Conservation (phyloP, 73 alveolate genomes). For the Durusdinium trenchii region DNA sequence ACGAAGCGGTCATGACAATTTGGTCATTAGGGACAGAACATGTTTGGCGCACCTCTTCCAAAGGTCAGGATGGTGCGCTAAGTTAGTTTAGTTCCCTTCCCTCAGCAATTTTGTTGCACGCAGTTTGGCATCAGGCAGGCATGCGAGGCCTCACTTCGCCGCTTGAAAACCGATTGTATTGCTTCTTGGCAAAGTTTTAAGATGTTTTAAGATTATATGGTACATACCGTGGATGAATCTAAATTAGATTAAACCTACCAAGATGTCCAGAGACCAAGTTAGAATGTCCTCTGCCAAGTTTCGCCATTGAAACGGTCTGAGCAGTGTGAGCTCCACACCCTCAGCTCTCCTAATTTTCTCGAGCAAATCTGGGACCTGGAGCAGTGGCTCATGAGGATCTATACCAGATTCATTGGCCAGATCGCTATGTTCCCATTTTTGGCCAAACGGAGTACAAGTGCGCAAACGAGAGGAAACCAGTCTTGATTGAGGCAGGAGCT, state of each 20-base stretch:
- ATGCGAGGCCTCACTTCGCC: constrained; percentile 95
- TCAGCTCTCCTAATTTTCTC: too few species aligned
- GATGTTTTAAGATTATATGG: not conserved
- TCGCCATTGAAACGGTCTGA: too few species aligned
- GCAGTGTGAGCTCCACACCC: too few species aligned
- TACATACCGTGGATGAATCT: too few species aligned
- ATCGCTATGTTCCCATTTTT: constrained; percentile 85
- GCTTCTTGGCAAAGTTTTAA: not conserved
- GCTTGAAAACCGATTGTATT: constrained; percentile 71
- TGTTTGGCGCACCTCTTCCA: not conserved
- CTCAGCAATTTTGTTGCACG: too few species aligned
- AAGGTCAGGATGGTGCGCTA: not conserved
- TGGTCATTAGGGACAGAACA: not conserved
- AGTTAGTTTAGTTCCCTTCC: not conserved
- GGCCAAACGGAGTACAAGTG: constrained; percentile 70
- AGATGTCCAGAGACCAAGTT: too few species aligned
- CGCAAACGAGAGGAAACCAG: not conserved
- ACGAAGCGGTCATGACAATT: not conserved
- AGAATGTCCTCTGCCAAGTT: too few species aligned
- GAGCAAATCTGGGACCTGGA: too few species aligned
- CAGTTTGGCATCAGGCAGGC: constrained; percentile 86
- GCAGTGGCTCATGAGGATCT: too few species aligned
- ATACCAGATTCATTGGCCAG: constrained; percentile 96
- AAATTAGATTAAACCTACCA: too few species aligned
- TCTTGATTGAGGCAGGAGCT: constrained; percentile 1